phyloP scores from a whole-genome alignment of 106 monocot genomes.

The Acorus calamus region DNA sequence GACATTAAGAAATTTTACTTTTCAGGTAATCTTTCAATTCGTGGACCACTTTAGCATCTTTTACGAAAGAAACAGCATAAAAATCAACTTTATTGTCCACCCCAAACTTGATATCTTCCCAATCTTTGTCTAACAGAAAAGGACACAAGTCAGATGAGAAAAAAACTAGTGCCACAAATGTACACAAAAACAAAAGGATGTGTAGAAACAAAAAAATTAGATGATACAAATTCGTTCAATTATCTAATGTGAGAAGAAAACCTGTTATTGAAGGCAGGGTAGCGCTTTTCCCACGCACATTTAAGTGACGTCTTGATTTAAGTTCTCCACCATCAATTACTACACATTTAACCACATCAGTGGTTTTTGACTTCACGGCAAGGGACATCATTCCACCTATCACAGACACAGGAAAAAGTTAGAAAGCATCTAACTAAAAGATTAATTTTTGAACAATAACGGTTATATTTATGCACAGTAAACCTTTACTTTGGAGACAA shows the following conservation, averaged over 20 bases:
- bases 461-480: too few relatives aligned
- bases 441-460: background rate
- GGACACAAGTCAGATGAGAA: constrained; percentile 2
- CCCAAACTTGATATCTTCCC: constrained; percentile 99
- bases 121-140: constrained; percentile 70
- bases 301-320: constrained; percentile 91
- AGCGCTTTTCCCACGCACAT: constrained; percentile 99
- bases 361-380: constrained; percentile 65
- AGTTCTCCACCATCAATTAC: constrained; percentile 96
- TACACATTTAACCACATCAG: constrained; percentile 73
- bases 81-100: constrained; percentile 96
- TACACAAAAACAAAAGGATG: background rate
- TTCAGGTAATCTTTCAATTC: constrained; percentile 82
- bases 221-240: background rate
- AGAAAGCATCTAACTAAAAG: background rate
- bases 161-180: background rate
- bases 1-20: constrained; percentile 31
- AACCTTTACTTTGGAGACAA: too few relatives aligned
- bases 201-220: too few relatives aligned
- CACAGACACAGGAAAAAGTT: constrained; percentile 1
- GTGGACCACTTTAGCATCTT: constrained; percentile 89
- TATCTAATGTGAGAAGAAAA: background rate
- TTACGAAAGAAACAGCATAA: constrained; percentile 98
- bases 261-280: constrained; percentile 98
- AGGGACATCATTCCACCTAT: constrained; percentile 99